Evolutionary conservation across 345 rosid genomes (phyloP), one percentile per base, ranked within the genome.

Genomic region (Camelina laxa): DNA sequence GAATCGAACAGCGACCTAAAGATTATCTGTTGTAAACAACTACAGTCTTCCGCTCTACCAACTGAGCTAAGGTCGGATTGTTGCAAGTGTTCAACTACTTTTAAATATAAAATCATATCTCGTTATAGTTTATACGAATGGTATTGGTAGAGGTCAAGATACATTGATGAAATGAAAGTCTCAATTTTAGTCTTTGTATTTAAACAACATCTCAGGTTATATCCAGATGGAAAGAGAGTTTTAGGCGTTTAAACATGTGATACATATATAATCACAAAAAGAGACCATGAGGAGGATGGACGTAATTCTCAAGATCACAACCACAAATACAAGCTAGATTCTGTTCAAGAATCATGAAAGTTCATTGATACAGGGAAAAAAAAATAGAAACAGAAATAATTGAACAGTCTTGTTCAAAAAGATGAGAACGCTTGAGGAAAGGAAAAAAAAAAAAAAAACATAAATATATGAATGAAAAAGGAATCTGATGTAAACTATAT

Each of bases 31-130:
- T 44, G 31, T 8, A 0, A 19, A 20, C 67, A 48, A 87, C 97
- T 95, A 95, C 97, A 92, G 97, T 92, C 97, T 96, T 87, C 99
- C 97, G 97, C 98, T 87, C 97, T 94, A 55, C 96, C 98, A 94
- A 87, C 97, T 91, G 92, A 94, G 98, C 98, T 88, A 91, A 91
- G 92, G 88, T 86, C 97, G 97, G 95, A 0, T 56, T 48, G 6
- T 3, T 3, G 30, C 30, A 4, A 27, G 30, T 27, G 4, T 27
- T 27, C 30, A 27, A 27, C 30, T 0, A 27, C 5, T 27, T 4
- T 27, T 27, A 27, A 4, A 27, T 27, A 27, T 27, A 27, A 27
- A 0, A 27, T 27, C 30, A 27, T 27, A 27, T 4, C 1, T 27
- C 5, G 0, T 27, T 27, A 27, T 27, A 27, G 30, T 27, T 27